Evolutionary conservation across 305 asterid species (phyloP), one percentile per base, ranked within the genome.

Genomic region (Salvia sclarea): DNA sequence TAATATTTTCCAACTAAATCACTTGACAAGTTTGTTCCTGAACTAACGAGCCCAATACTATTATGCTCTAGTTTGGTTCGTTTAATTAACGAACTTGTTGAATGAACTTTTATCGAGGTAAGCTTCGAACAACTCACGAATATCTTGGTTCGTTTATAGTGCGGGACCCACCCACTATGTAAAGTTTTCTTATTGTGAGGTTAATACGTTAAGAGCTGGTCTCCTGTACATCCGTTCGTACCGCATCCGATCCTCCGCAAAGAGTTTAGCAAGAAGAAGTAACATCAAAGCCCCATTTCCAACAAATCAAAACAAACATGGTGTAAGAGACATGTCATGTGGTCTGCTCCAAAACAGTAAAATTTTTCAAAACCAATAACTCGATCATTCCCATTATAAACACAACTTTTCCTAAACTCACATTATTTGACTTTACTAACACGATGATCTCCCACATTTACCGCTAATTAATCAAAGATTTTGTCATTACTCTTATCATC

Each of bases 301-400:
- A 45, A 47, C 71, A 20, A 72, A 64, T 64, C 14, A 35, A 60
- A 69, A 64, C 64, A 66, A 76, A 68, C 81, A 78, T 69, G 66
- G 76, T 35, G 70, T 33, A 61, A 61, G 59, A 49, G 68, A 79
- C 76, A 77, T 55, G 65, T 75, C 81, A 81, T 77, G 75, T 76
- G 84, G 84, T 74, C 75, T 77, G 77, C 58, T 18, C 54, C 30
- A 40, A 69, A 68, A 31, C 67, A 43, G 70, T 18, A 48, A 4
- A n/a, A n/a, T n/a, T 22, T 17, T 13, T 49, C 38, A 48, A 30
- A 58, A 25, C 28, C 45, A 35, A 20, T 57, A 63, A 63, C 10
- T 66, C 63, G 54, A n/a, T 38, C 68, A 67, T 45, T 64, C 66
- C 66, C 35, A 62, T 50, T 31, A 21, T 65, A 16, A 64, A 14